These are phyloP conservation scores for Magnusiomyces fungicola DNA, from an alignment of 1,139 yeast genomes.

Conservation along the genomic window DNA sequence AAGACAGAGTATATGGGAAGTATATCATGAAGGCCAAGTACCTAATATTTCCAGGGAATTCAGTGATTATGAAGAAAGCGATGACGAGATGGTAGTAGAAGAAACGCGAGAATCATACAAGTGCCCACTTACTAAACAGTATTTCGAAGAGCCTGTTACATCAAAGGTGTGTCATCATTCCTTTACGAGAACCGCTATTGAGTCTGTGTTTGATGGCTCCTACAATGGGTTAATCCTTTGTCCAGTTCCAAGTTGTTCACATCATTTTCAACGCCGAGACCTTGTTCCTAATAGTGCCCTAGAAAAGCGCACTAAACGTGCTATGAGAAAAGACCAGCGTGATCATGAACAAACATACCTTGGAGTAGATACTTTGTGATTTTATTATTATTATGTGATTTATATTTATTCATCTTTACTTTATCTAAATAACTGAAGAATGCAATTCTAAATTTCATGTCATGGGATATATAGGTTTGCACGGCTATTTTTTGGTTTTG, in stretches of 20 bases:
- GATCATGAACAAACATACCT: conserved; percentile 14
- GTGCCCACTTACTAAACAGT: conserved; percentile 25
- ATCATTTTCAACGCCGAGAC: conserved; percentile 9
- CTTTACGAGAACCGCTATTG: conserved; percentile 22
- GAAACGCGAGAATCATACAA: conserved; percentile 24
- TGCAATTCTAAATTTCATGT: too few species aligned
- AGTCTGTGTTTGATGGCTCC: conserved; percentile 16
- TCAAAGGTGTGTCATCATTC: conserved; percentile 24
- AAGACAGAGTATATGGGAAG: conserved; percentile 18
- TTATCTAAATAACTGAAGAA: too few species aligned
- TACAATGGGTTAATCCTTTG: conserved; percentile 15
- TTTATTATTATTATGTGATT: neutral
- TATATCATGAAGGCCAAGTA: conserved; percentile 19
- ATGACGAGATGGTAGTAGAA: conserved; percentile 24
- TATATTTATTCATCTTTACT: neutral
- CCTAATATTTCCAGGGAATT: conserved; percentile 21
- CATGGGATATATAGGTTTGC: too few species aligned
- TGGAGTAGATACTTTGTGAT: conserved; percentile 28
- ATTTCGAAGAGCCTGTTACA: conserved; percentile 25
- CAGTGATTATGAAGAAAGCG: conserved; percentile 21
- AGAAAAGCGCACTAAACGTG: conserved; percentile 19
- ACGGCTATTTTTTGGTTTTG: too few species aligned
- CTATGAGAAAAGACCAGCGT: conserved; percentile 19
- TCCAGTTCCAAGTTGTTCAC: conserved; percentile 25
- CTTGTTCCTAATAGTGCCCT: conserved; percentile 19